These are phyloP conservation scores for Pseudoturritis turrita DNA, from an alignment of 345 rosid genomes.

Conservation along the genomic window DNA sequence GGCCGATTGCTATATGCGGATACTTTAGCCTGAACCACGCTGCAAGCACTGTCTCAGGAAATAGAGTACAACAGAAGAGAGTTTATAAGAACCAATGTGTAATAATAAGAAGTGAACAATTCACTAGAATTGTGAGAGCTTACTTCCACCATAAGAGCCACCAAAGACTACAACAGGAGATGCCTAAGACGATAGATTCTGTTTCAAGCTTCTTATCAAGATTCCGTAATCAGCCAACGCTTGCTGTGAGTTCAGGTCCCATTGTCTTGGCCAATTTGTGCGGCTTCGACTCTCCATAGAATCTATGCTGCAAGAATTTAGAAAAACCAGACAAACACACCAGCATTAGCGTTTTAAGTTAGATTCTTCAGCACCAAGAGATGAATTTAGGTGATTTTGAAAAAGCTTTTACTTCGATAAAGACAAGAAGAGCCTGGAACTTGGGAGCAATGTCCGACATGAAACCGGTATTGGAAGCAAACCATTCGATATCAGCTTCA, in stretches of 20 bases:
- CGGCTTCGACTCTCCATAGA: conserved; percentile 66
- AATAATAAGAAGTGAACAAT: background rate
- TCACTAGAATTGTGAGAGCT: background rate
- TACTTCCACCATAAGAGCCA: conserved; percentile 93
- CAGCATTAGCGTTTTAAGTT: background rate
- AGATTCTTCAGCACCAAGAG: background rate
- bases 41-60: conserved; percentile 60
- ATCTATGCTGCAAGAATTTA: conserved; percentile 54
- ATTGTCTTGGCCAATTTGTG: conserved; percentile 49
- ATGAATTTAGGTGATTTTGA: background rate
- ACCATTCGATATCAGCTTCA: conserved; percentile 86
- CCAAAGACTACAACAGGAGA: conserved; percentile 86
- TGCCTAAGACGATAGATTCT: conserved; percentile 61
- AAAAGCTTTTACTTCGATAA: conserved; percentile 53
- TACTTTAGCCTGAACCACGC: conserved; percentile 86
- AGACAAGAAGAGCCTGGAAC: conserved; percentile 70
- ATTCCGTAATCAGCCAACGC: conserved; percentile 77
- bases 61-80: background rate
- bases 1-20: conserved; percentile 72
- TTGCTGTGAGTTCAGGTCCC: conserved; percentile 72
- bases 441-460: conserved; percentile 76
- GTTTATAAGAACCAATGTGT: background rate
- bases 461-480: conserved; percentile 75
- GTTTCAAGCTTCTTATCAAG: conserved; percentile 67
- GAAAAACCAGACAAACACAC: background rate